Evolutionary conservation across 2,329 filamentous ascomycete genomes (phyloP).

Genomic region (Exophiala alcalophila): DNA sequence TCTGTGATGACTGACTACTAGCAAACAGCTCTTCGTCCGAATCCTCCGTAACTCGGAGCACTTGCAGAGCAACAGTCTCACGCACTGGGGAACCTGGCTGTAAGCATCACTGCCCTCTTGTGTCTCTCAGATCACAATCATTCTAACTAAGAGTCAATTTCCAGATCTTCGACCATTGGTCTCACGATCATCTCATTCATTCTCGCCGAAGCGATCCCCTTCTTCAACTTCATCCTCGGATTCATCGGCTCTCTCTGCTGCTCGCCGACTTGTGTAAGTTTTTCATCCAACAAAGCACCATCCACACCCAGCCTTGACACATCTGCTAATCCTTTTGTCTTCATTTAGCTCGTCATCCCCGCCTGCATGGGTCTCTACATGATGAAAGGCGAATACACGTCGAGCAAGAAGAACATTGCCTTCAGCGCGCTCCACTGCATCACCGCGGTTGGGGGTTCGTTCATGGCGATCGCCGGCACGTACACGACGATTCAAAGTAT

Average conservation of each 20-base stretch:
- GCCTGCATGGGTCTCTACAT: conserved; percentile 11
- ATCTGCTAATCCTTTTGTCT: too few species aligned
- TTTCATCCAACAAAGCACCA: too few species aligned
- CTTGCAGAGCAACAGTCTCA: conserved; percentile 49
- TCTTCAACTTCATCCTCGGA: conserved; percentile 53
- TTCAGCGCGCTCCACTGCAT: conserved; percentile 3
- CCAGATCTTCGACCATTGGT: conserved; percentile 33
- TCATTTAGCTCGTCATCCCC: conserved; percentile 33
- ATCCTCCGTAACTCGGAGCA: conserved; percentile 52
- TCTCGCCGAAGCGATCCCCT: conserved; percentile 52
- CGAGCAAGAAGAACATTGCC: conserved; percentile 3
- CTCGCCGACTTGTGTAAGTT: conserved; percentile 48
- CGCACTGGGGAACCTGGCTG: conserved; percentile 54
- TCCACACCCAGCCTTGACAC: too few species aligned
- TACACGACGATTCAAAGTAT: conserved; percentile 13
- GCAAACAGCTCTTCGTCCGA: conserved; percentile 54
- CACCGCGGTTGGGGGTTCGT: conserved; percentile 1
- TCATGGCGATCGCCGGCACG: conserved; percentile 10
- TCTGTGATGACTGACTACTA: neutral
- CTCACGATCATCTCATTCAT: conserved; percentile 49
- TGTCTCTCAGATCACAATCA: too few species aligned
- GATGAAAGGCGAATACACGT: conserved; percentile 2
- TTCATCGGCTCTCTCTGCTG: conserved; percentile 52
- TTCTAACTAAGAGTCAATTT: too few species aligned
- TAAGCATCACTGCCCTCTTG: neutral